Percentiles rank a stretch among this genome's conserved stretches.
Conservation (phyloP, 2,329 filamentous ascomycete species). For the Nemania diffusa region DNA sequence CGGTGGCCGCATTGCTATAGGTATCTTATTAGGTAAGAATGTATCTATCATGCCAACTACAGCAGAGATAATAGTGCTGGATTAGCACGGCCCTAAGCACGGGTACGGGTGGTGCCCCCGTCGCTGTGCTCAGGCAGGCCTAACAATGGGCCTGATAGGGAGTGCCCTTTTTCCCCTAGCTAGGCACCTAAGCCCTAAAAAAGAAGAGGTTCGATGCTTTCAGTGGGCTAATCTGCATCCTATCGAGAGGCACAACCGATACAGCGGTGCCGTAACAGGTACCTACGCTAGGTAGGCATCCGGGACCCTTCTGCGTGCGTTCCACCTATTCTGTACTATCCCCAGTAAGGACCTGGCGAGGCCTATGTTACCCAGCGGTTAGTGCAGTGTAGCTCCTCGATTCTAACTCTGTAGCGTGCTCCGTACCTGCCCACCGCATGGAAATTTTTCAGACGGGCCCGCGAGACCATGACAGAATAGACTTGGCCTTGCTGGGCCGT, state of each 20-base stretch:
- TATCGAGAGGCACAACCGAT: constrained; percentile 23
- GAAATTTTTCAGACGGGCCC: constrained; percentile 30
- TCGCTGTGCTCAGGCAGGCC: not conserved
- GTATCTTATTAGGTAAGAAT: constrained; percentile 14
- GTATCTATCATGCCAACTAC: not conserved
- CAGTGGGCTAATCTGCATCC: constrained; percentile 20
- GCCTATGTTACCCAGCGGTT: not conserved
- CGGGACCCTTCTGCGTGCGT: constrained; percentile 15
- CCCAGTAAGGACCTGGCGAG: constrained; percentile 19
- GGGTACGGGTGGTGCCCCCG: not conserved
- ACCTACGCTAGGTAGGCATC: constrained; percentile 22
- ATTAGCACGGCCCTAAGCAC: not conserved
- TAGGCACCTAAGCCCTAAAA: constrained; percentile 16
- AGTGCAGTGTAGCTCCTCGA: constrained; percentile 7
- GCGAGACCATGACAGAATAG: constrained; percentile 30
- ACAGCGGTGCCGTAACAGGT: constrained; percentile 25
- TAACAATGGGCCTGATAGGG: constrained; percentile 16
- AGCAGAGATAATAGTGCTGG: not conserved
- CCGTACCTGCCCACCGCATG: constrained; percentile 27
- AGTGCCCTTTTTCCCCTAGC: not conserved
- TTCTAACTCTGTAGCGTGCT: constrained; percentile 15
- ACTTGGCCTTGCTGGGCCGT: constrained; percentile 26
- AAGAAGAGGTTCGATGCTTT: constrained; percentile 8
- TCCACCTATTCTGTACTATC: constrained; percentile 22
- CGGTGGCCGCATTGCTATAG: constrained; percentile 2